Base-by-base conservation (phyloP, 1,284 basidiomycete species). In the Pulveroboletus sp. region DNA sequence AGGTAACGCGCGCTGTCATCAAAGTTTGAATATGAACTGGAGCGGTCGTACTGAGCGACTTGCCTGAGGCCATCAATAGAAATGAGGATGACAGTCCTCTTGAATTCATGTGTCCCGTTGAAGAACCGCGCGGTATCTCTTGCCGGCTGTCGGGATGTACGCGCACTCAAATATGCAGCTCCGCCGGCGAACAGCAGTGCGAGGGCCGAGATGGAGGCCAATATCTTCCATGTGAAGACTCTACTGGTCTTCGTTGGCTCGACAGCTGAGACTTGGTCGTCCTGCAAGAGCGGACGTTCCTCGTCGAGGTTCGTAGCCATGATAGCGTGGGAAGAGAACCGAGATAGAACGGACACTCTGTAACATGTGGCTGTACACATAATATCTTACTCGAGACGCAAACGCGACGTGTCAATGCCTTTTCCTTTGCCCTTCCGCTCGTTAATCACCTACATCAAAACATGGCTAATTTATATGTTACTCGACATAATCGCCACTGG, bases 31-130 rank as follows among this genome's bases (percentile, higher is more conserved):
- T 10, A 24, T 11, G 45, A 21, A 7, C 41, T 5, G 41, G 45
- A 29, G n/a, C 45, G 39, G 35, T 11, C 9, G 19, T 10, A 15
- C 50, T 8, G 21, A 41, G 50, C 4, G 15, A 73, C 81, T 36
- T 65, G 85, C 88, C 90, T 80, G 43, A 94, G 74, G 0, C 93
- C 93, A 67, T 95, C 93, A 43, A 95, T 90, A 35, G 91, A 93
- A 24, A 95, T 83, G 49, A 95, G 80, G 24, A 95, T 69, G 16
- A 93, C 89, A 0, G 91, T 95, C 62, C 84, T 79, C 73, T 80
- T 86, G 73, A 88, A 92, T 36, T 83, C 76, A 63, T 91, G 86
- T 1, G 89, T 93, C 50, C 89, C 88, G 65, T 94, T 89, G 13
- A 82, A 84, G 53, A 70, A 55, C 29, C 56, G 50, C 11, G 33